Percentiles rank a stretch among this genome's conserved stretches.
Evolutionary conservation across 2,329 filamentous ascomycete genomes (phyloP).

Genomic region (Apiospora kogelbergensis): DNA sequence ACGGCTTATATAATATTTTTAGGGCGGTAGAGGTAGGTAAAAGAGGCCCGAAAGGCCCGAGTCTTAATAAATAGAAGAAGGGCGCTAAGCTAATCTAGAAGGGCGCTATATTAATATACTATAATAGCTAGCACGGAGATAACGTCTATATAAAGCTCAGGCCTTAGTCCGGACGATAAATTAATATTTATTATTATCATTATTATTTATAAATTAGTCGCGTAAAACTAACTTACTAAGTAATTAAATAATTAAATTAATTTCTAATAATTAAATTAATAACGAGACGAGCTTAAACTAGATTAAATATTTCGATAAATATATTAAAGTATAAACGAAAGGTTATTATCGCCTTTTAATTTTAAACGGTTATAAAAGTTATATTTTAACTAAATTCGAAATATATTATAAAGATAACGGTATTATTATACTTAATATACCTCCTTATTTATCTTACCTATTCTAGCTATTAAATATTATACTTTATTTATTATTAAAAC

Average conservation of each 20-base stretch:
- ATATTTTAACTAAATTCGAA: too few relatives aligned
- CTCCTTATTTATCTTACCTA: too few relatives aligned
- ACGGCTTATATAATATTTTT: too few relatives aligned
- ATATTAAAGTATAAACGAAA: neutral
- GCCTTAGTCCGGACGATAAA: neutral
- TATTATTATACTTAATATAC: too few relatives aligned
- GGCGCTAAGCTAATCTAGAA: too few relatives aligned
- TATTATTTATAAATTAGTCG: neutral
- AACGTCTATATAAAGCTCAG: neutral
- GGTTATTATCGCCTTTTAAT: neutral
- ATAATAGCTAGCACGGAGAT: neutral
- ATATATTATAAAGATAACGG: too few relatives aligned
- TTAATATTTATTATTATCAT: neutral
- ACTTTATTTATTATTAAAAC: neutral
- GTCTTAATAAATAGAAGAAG: neutral
- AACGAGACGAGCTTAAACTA: neutral
- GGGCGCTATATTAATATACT: neutral
- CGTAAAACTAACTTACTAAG: neutral
- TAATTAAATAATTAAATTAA: neutral
- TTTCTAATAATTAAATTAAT: neutral
- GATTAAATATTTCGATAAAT: neutral
- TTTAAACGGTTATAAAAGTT: neutral
- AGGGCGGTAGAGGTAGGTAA: too few relatives aligned
- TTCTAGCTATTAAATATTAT: too few relatives aligned
- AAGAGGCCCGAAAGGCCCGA: too few relatives aligned